Base-by-base conservation (phyloP, 805 yeast species). In the Ogataea pini region DNA sequence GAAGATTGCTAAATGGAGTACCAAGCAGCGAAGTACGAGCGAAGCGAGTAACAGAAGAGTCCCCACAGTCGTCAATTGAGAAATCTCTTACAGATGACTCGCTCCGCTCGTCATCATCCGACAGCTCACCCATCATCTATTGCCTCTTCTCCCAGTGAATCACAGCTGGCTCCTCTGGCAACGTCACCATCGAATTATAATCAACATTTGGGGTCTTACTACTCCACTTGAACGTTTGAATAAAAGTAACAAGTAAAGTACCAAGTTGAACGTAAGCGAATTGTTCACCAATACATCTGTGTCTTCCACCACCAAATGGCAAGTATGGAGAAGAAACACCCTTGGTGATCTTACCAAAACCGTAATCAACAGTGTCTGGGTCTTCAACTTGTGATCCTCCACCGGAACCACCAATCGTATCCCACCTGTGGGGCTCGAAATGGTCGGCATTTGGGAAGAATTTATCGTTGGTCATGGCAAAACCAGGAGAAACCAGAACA, bases 251-350 rank as follows among this genome's bases (percentile, higher is more conserved):
- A 63, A 94, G 73, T 51, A 94, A 76, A 42, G 94, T 83, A 42
- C 96, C 96, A 56, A 94, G 79, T 76, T 94, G 99, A 57, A 85
- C 83, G 69, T 84, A 89, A 20, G 99, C 99, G 72, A 94, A 94
- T 68, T 92, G 98, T 72, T 94, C 99, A 67, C 99, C 99, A 63
- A 94, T 92, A 73, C 99, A 94, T 75, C 99, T 86, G 70, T 94
- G 99, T 78, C 99, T 87, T 58, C 99, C 99, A 70, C 98, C 99
- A 60, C 99, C 99, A 63, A 94, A 94, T 47, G 99, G 99, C 67
- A 94, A 80, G 72, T 89, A 94, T 50, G 98, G 96, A 36, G 97
- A 89, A 25, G 88, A 75, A 45, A 92, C 98, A 72, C 98, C 99
- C 73, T 94, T 94, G 39, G 96, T 83, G 55, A 94, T 88, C 51